These are phyloP conservation scores for Geotrichum europaeum DNA, from an alignment of 1,139 yeast genomes.

Conservation along the genomic window DNA sequence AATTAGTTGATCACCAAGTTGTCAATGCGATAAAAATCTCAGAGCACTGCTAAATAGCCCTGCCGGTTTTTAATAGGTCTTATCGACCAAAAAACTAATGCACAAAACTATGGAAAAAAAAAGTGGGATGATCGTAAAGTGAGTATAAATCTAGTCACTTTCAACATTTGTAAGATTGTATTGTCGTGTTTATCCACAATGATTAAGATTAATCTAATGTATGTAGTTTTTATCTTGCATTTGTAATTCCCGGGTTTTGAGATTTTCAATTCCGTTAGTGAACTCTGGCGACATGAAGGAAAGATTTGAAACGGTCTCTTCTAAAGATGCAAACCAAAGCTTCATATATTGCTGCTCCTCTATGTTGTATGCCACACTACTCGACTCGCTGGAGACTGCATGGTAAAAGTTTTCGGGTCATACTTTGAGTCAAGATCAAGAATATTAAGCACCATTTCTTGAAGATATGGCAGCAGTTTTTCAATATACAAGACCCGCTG, in stretches of 20 bases:
- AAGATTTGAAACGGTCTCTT: neutral
- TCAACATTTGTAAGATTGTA: no score
- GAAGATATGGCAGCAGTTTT: slow-evolving; percentile 7
- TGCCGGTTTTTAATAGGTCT: slow-evolving; percentile 23
- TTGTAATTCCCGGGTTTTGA: slow-evolving; percentile 63
- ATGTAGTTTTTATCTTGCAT: no score
- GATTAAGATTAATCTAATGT: no score
- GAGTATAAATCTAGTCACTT: no score
- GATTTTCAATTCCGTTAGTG: slow-evolving; percentile 29
- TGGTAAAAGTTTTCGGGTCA: slow-evolving; percentile 8
- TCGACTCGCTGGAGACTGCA: neutral
- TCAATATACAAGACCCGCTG: slow-evolving; percentile 4
- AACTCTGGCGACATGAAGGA: neutral
- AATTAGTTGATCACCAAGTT: slow-evolving; percentile 26
- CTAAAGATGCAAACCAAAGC: slow-evolving; percentile 5
- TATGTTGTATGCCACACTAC: slow-evolving; percentile 3
- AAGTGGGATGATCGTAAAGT: neutral
- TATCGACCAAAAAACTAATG: slow-evolving; percentile 23
- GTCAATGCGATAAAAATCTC: slow-evolving; percentile 13
- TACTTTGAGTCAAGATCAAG: slow-evolving; percentile 16
- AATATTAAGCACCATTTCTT: slow-evolving; percentile 11
- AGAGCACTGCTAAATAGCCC: slow-evolving; percentile 23
- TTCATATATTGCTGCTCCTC: slow-evolving; percentile 12
- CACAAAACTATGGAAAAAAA: slow-evolving; percentile 27
- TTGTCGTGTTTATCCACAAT: no score